Percentiles rank a stretch among this genome's conserved stretches.
These are phyloP conservation scores for Hyphodiscus hymeniophilus DNA, from an alignment of 495 filamentous ascomycete genomes.

Conservation along the genomic window DNA sequence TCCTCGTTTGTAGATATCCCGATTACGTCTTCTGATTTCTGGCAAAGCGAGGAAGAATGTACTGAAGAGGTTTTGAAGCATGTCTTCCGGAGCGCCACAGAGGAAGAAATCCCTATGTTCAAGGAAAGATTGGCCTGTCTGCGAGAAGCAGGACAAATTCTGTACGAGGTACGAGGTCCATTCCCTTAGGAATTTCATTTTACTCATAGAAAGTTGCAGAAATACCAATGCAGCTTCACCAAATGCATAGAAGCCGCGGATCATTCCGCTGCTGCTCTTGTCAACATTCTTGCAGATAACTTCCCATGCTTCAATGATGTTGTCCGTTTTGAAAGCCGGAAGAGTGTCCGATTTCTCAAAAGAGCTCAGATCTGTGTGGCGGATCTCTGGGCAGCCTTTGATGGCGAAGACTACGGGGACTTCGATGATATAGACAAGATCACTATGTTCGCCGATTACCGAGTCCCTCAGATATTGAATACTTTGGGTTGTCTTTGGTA, in stretches of 20 bases:
- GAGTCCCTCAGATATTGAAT: conserved; percentile 89
- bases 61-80: conserved; percentile 63
- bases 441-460: conserved; percentile 99
- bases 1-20: conserved; percentile 55
- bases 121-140: conserved; percentile 70
- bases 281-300: conserved; percentile 69
- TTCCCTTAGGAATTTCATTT: conserved; percentile 1
- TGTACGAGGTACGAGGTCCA: conserved; percentile 61
- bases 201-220: conserved; percentile 39
- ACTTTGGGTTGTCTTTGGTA: conserved; percentile 75
- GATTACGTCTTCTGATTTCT: conserved; percentile 83
- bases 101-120: conserved; percentile 82
- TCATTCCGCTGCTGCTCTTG: conserved; percentile 71
- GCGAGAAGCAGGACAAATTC: conserved; percentile 73
- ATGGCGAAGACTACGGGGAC: conserved; percentile 67
- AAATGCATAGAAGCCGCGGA: conserved; percentile 70
- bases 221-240: conserved; percentile 66
- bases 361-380: conserved; percentile 93
- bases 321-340: conserved; percentile 56
- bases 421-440: conserved; percentile 90
- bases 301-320: conserved; percentile 87
- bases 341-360: conserved; percentile 73
- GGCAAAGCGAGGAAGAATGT: conserved; percentile 70
- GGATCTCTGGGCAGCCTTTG: conserved; percentile 91
- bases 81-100: conserved; percentile 79